These are phyloP conservation scores for Hemisphaericaspora nanyangensis DNA, from an alignment of 805 yeast genomes.

Conservation along the genomic window DNA sequence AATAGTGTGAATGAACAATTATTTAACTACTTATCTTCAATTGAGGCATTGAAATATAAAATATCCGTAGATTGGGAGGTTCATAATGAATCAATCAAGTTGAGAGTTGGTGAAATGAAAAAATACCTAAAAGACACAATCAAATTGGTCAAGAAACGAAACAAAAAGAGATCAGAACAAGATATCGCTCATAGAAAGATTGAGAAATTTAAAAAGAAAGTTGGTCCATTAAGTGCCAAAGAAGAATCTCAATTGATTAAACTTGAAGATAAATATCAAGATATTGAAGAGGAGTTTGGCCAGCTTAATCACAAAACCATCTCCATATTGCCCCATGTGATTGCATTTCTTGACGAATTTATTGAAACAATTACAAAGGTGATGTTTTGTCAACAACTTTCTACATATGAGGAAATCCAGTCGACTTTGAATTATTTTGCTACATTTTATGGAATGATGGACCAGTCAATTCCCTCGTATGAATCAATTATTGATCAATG, in stretches of 20 bases:
- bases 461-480: slow-evolving; percentile 16
- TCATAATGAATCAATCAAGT: slow-evolving; percentile 24
- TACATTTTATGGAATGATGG: slow-evolving; percentile 22
- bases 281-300: slow-evolving; percentile 24
- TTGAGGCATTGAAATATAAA: slow-evolving; percentile 16
- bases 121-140: slow-evolving; percentile 30
- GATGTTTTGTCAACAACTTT: slow-evolving; percentile 35
- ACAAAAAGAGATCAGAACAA: slow-evolving; percentile 39
- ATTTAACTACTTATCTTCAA: slow-evolving; percentile 18
- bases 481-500: slow-evolving; percentile 36
- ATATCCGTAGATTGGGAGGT: slow-evolving; percentile 19
- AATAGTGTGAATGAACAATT: slow-evolving; percentile 25
- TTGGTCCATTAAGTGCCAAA: slow-evolving; percentile 30
- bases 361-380: slow-evolving; percentile 38
- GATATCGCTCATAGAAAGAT: slow-evolving; percentile 35
- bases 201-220: slow-evolving; percentile 34
- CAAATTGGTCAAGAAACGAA: slow-evolving; percentile 42
- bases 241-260: slow-evolving; percentile 32
- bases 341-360: slow-evolving; percentile 46
- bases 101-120: slow-evolving; percentile 38
- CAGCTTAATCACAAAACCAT: slow-evolving; percentile 39
- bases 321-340: slow-evolving; percentile 43
- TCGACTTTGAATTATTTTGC: slow-evolving; percentile 18
- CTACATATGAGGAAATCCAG: slow-evolving; percentile 26
- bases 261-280: slow-evolving; percentile 27